Base-by-base conservation (phyloP, 2,329 filamentous ascomycete genomes). In the Paracoccidioides brasiliensis region DNA sequence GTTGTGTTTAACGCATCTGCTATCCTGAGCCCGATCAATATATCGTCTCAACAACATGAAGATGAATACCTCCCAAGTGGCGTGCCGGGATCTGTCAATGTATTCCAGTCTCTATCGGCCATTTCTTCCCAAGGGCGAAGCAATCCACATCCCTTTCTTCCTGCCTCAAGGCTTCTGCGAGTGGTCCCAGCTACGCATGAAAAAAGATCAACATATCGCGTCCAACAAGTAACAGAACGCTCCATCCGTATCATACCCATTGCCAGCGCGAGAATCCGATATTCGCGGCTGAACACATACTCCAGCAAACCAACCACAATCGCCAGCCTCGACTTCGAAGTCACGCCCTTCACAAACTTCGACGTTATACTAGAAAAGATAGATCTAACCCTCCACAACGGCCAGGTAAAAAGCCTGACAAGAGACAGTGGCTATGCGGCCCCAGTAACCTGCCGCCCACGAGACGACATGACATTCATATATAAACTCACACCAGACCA, bases 381-480 rank as follows among this genome's bases (percentile, higher is more conserved):
- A 22, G 65, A 74, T 3, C 62, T 83, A 12, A 62, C 64, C 1
- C 61, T 81, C 14, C 70, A 71, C 38, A 72, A 76, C 54, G 78
- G 78, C 12, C 66, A 69, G 4, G 72, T 77, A 15, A 72, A 77
- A 56, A 61, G 72, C 3, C 64, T 76, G 12, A 72, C 71, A 38
- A 60, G 69, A 8, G 63, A 62, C 3, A 62, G 67, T 3, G 68
- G 70, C 14, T 63, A 72, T 14, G 56, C 59, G 9, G 65, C 69
- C 6, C 70, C 74, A 0, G 67, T 75, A 14, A 62, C 66, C 9
- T 75, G 76, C 61, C 74, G 72, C 12, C 76, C 79, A 10, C 74
- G 78, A 56, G 80, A 83, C 56, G 77, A 81, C 61, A 65, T 80
- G n/a, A 79, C 79, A 0, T 69, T 81, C 52, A 67, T 82, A 22